Evolutionary conservation across 1,284 basidiomycete species (phyloP).

Genomic region (Cutaneotrichosporon cutaneum): DNA sequence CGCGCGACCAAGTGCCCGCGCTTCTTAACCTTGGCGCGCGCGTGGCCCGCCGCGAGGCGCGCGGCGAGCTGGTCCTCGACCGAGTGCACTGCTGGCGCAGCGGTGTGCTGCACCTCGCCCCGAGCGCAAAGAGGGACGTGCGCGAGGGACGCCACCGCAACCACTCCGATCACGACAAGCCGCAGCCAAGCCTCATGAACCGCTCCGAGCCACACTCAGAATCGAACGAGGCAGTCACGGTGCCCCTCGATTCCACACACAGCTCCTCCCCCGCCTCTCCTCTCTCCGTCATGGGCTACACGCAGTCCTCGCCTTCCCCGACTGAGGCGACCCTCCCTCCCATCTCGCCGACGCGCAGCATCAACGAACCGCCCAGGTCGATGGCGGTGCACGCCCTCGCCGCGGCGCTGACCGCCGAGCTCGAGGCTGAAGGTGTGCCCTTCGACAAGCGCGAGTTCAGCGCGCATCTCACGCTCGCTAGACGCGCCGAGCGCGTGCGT

Average conservation of each 20-base stretch:
- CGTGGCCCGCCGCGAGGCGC: not conserved
- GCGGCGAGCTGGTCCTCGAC: not conserved
- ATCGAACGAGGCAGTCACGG: no score
- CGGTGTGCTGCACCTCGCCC: slow-evolving; percentile 8
- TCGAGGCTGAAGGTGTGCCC: not conserved
- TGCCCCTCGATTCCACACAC: not conserved
- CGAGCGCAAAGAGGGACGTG: not conserved
- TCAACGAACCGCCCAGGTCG: not conserved
- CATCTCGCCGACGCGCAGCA: not conserved
- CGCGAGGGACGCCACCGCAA: not conserved
- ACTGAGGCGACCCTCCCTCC: no score
- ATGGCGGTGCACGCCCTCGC: not conserved
- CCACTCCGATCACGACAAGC: not conserved
- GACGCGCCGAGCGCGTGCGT: not conserved
- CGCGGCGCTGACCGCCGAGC: not conserved
- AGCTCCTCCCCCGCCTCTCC: no score
- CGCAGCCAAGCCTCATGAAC: no score
- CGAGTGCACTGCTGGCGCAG: not conserved
- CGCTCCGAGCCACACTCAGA: no score
- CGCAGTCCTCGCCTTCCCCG: no score
- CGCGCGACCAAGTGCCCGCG: not conserved
- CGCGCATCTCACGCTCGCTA: slow-evolving; percentile 7
- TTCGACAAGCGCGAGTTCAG: not conserved
- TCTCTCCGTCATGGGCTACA: no score
- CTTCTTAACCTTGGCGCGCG: not conserved